Base-by-base conservation (phyloP, 345 rosid genomes). In the Psidium guajava region DNA sequence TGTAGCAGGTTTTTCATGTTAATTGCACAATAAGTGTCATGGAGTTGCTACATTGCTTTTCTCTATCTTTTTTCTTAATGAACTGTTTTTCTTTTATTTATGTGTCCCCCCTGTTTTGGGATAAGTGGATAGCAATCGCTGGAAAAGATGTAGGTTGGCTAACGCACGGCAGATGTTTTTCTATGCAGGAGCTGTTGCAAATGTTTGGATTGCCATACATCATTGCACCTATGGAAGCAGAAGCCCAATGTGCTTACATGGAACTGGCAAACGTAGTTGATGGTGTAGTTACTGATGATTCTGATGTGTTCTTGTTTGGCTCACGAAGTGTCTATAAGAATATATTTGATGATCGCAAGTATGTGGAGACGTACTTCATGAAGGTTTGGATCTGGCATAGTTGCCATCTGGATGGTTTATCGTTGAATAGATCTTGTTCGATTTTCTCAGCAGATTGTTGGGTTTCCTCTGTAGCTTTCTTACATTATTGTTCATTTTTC, bases 171-270 rank as follows among this genome's bases (percentile, higher is more conserved):
- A 54, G 22, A 80, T 59, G 86, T 87, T 85, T 28, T 55, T 85
- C 82, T 84, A 15, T 86, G 84, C 85, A 97, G 99, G 99, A 97
- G 86, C 94, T 97, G 88, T 92, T 97, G 88, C 98, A 97, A 91
- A 95, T 96, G 91, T 97, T 97, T 95, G 99, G 99, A 88, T 83
- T 97, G 89, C 99, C 98, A 25, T 97, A 96, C 91, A 93, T 96
- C 74, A 92, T 97, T 87, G 98, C 99, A 85, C 99, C 98, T 86
- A 96, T 95, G 99, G 99, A 97, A 90, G 99, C 98, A 83, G 99
- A 97, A 90, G 99, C 99, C 85, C 98, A 96, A 86, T 97, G 99
- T 91, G 98, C 99, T 86, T 92, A 88, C 85, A 91, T 97, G 96
- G 99, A 97, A 90, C 91, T 92, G 58, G 91, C 89, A 84, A 91